phyloP scores from a whole-genome alignment of 139 green algal species.

The Limnomonas spitsbergensis region DNA sequence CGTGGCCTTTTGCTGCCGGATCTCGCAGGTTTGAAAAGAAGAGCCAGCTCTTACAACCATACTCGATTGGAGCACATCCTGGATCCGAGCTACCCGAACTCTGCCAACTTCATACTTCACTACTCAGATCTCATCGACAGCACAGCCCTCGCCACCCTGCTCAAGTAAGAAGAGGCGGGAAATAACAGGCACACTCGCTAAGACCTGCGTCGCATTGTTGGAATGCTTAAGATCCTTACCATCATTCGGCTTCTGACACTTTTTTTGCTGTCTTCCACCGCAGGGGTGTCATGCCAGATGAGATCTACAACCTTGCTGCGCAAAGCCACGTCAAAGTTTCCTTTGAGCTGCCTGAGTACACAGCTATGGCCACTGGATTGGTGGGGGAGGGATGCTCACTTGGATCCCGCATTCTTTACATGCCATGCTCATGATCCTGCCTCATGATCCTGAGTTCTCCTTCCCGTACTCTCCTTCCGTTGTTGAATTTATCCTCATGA shows the following conservation, averaged over 20 bases:
- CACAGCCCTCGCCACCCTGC: conserved; percentile 32
- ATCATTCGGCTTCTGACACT: too few species aligned
- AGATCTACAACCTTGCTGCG: conserved; percentile 83
- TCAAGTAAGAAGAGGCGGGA: conserved; percentile 26
- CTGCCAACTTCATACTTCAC: conserved; percentile 48
- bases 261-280: neutral
- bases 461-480: too few species aligned
- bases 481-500: too few species aligned
- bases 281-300: conserved; percentile 48
- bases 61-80: conserved; percentile 61
- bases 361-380: conserved; percentile 56
- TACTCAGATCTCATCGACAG: conserved; percentile 68
- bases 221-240: too few species aligned
- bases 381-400: conserved; percentile 26
- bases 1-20: neutral
- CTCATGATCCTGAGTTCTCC: too few species aligned
- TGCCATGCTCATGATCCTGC: neutral
- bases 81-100: conserved; percentile 14
- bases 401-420: neutral
- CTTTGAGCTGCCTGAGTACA: conserved; percentile 75
- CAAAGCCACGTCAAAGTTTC: conserved; percentile 70
- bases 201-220: too few species aligned
- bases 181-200: neutral
- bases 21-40: neutral
- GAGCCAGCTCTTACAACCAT: conserved; percentile 51